Conservation (phyloP, 768 basidiomycete species). For the Lentinula sp. region DNA sequence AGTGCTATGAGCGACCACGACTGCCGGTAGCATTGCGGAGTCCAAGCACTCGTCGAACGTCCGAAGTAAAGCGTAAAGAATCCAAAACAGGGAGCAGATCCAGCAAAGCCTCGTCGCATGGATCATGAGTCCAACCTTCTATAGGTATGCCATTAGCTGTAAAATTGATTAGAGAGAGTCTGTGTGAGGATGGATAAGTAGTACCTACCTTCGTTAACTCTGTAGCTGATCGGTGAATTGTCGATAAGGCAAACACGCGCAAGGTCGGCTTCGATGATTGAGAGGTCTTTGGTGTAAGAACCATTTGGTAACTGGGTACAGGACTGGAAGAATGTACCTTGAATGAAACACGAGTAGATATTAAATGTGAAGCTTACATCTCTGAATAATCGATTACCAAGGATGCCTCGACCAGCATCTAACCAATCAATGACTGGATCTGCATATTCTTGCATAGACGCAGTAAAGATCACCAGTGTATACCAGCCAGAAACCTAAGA, state of each 20-base stretch:
- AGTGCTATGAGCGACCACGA: constrained; percentile 6
- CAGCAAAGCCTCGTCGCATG: constrained; percentile 91
- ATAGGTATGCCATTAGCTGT: constrained; percentile 97
- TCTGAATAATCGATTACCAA: constrained; percentile 84
- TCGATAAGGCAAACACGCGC: constrained; percentile 93
- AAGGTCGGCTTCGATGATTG: constrained; percentile 84
- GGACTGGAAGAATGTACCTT: constrained; percentile 42
- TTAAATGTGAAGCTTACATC: constrained; percentile 55
- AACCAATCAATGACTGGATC: constrained; percentile 99
- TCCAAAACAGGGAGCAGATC: constrained; percentile 95
- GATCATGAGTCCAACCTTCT: constrained; percentile 99
- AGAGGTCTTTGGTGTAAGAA: constrained; percentile 90
- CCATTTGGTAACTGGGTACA: constrained; percentile 92
- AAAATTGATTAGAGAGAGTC: constrained; percentile 5
- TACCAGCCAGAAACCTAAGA: constrained; percentile 94
- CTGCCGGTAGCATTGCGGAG: constrained; percentile 38
- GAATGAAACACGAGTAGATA: not conserved
- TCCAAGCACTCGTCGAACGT: constrained; percentile 90
- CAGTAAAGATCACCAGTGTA: constrained; percentile 97
- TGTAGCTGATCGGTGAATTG: constrained; percentile 93
- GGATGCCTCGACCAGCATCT: constrained; percentile 88
- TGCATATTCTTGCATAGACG: constrained; percentile 98
- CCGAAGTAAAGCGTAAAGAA: constrained; percentile 90
- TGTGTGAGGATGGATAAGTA: not conserved
- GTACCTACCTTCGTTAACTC: constrained; percentile 79